Evolutionary conservation across 2,329 filamentous ascomycete genomes (phyloP), one percentile per base, ranked within the genome.

Genomic region (Aurifilum marmelostoma): DNA sequence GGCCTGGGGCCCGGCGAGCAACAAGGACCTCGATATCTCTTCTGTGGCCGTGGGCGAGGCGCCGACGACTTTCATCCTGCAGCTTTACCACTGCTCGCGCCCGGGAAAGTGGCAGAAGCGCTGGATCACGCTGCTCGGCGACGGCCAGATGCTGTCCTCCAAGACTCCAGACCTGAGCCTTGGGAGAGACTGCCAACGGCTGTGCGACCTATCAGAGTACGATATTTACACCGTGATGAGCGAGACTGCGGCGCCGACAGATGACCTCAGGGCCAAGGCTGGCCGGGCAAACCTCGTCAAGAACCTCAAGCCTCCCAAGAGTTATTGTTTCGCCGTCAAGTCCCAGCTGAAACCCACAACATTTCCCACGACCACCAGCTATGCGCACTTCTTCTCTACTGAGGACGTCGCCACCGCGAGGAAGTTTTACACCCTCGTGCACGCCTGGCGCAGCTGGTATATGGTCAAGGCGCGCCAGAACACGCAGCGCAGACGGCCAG

Each of bases 391-490:
- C 80, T 97, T 98, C 80, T 91, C 89, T 69, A 93, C 91, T 1
- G 92, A 93, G 59, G 92, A 97, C 74, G 81, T 85, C 6, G 77
- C 82, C 1, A 79, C 89, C 0, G 92, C 92, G 0, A 84, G 86
- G n/a, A 81, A 83, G 18, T 97, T 95, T 80, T 89, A 91, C 75
- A 83, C 86, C 21, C 85, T 86, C 32, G 85, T 97, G 1, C 93
- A 97, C 71, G 82, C 81, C 52, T 97, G 94, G 94, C 88, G 95
- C 69, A 97, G 92, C 78, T 97, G 94, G 93, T 97, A 97, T 75
- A 81, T 97, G 9, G 91, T 93, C 58, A 90, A 92, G 32, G 47
- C 64, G 21, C 67, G 65, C 63, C 75, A 74, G 62, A 77, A 73
- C 71, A 75, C 69, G 37, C 73, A 66, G 68, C 75, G 72, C 65